These are phyloP conservation scores for Aspergillus alliaceus DNA, from an alignment of 2,329 filamentous ascomycete genomes.

Conservation along the genomic window DNA sequence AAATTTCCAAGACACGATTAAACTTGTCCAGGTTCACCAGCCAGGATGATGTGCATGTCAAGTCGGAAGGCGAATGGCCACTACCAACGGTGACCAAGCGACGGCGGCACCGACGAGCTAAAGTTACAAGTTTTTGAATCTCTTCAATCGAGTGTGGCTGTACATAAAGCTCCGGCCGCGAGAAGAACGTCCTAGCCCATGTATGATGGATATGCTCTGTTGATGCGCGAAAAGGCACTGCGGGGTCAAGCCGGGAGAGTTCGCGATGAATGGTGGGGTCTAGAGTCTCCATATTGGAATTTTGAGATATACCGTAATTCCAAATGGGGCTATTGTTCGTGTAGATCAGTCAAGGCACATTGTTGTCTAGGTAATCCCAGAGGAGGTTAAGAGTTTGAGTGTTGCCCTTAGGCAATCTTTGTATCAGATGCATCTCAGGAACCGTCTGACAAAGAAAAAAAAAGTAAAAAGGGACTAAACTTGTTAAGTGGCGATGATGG, in stretches of 20 bases:
- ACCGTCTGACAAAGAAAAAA: not conserved
- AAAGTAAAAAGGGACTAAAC: not conserved
- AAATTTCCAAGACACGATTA: constrained; percentile 68
- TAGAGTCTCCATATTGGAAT: constrained; percentile 25
- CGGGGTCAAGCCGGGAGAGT: constrained; percentile 58
- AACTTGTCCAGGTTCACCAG: constrained; percentile 89
- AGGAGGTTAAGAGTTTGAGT: not conserved
- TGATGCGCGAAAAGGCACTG: constrained; percentile 74
- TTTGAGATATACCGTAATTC: not conserved
- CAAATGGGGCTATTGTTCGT: not conserved
- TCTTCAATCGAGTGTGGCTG: constrained; percentile 77
- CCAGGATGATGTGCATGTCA: constrained; percentile 94
- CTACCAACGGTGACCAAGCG: constrained; percentile 85
- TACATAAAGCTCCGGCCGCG: constrained; percentile 85
- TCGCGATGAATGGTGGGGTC: constrained; percentile 54
- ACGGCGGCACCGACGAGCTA: constrained; percentile 78
- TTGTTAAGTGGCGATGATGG: not conserved
- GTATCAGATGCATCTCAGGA: not conserved
- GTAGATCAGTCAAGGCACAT: constrained; percentile 6
- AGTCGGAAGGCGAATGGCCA: constrained; percentile 85
- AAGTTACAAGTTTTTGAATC: constrained; percentile 76
- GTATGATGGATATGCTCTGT: constrained; percentile 78
- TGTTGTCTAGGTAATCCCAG: not conserved
- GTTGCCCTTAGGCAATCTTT: not conserved
- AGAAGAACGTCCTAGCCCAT: constrained; percentile 92